A percentile compares a stretch with the other conserved stretches of the same genome.
Evolutionary conservation across 352 stramenopile species (phyloP).

Genomic region (Globisporangium cederbergense): DNA sequence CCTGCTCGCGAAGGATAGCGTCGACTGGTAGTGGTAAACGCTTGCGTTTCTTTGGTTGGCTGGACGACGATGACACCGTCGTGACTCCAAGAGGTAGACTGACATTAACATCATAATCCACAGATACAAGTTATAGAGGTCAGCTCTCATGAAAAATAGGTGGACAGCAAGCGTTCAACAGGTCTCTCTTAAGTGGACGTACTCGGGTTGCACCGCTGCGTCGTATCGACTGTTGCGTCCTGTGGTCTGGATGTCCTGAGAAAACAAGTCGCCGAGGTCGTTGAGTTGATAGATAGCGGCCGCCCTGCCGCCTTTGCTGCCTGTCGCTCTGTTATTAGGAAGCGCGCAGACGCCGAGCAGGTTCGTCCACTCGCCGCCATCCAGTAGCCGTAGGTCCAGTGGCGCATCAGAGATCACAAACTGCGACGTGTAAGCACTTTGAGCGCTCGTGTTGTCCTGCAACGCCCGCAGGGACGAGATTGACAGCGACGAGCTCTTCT

Average conservation of each 20-base stretch:
- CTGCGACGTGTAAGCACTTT: slow-evolving; percentile 28
- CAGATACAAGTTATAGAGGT: background rate
- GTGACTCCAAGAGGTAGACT: slow-evolving; percentile 58
- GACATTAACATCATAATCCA: slow-evolving; percentile 16
- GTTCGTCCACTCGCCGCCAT: slow-evolving; percentile 57
- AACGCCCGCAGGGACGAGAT: slow-evolving; percentile 38
- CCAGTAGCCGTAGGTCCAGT: slow-evolving; percentile 54
- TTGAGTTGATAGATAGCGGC: slow-evolving; percentile 64
- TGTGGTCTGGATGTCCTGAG: slow-evolving; percentile 40
- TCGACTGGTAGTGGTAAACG: slow-evolving; percentile 50
- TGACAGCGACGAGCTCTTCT: slow-evolving; percentile 25
- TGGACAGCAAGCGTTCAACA: background rate
- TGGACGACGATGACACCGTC: slow-evolving; percentile 21
- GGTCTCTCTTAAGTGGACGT: slow-evolving; percentile 12
- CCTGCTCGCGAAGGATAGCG: slow-evolving; percentile 53
- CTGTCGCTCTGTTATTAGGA: background rate
- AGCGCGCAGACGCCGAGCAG: slow-evolving; percentile 51
- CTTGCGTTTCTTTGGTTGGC: slow-evolving; percentile 18
- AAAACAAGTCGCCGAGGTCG: slow-evolving; percentile 59
- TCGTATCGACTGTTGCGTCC: slow-evolving; percentile 31
- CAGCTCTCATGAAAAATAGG: background rate
- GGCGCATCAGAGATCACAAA: slow-evolving; percentile 54
- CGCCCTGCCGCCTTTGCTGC: slow-evolving; percentile 4
- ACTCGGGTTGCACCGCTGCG: slow-evolving; percentile 53
- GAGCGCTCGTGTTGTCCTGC: slow-evolving; percentile 29